Evolutionary conservation across 495 filamentous ascomycete species (phyloP).

Genomic region (Penicillium taxi): DNA sequence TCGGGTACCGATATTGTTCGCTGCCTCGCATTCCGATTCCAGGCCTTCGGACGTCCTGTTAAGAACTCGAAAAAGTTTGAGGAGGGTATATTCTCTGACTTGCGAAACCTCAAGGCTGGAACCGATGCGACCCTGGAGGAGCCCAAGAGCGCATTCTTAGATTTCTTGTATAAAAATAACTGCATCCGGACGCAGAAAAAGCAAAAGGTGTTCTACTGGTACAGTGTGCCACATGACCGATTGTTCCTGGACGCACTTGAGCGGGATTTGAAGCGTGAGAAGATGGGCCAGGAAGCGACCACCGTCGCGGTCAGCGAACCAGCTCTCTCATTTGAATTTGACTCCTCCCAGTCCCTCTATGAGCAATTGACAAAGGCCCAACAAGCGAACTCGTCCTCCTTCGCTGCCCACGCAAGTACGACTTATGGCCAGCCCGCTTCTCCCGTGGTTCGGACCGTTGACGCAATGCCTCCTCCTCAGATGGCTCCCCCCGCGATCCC

Average conservation of each 20-base stretch:
- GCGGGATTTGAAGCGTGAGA: slow-evolving; percentile 94
- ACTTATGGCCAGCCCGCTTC: slow-evolving; percentile 76
- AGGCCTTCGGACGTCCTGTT: slow-evolving; percentile 94
- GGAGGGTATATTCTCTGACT: slow-evolving; percentile 97
- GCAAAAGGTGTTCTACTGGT: slow-evolving; percentile 99
- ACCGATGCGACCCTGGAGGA: slow-evolving; percentile 99
- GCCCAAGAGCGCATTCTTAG: slow-evolving; percentile 94
- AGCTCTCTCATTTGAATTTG: slow-evolving; percentile 95
- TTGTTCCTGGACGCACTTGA: slow-evolving; percentile 96
- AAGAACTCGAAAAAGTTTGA: slow-evolving; percentile 99
- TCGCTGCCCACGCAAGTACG: slow-evolving; percentile 72
- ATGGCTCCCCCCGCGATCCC: slow-evolving; percentile 64
- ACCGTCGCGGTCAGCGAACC: slow-evolving; percentile 95
- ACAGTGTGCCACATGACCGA: slow-evolving; percentile 95
- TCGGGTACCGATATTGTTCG: slow-evolving; percentile 97
- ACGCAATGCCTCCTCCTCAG: slow-evolving; percentile 76
- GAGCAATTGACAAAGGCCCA: slow-evolving; percentile 99
- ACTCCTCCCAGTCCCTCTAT: slow-evolving; percentile 97
- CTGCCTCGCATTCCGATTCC: slow-evolving; percentile 96
- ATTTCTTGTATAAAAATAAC: slow-evolving; percentile 99
- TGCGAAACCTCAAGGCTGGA: slow-evolving; percentile 95
- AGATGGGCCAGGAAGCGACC: slow-evolving; percentile 97
- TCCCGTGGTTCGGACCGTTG: slow-evolving; percentile 82
- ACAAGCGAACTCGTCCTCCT: slow-evolving; percentile 94
- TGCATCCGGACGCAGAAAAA: slow-evolving; percentile 99